Percentiles rank a stretch among this genome's conserved stretches.
These are phyloP conservation scores for Paramecium sonneborni DNA, from an alignment of 73 alveolate species.

Conservation along the genomic window DNA sequence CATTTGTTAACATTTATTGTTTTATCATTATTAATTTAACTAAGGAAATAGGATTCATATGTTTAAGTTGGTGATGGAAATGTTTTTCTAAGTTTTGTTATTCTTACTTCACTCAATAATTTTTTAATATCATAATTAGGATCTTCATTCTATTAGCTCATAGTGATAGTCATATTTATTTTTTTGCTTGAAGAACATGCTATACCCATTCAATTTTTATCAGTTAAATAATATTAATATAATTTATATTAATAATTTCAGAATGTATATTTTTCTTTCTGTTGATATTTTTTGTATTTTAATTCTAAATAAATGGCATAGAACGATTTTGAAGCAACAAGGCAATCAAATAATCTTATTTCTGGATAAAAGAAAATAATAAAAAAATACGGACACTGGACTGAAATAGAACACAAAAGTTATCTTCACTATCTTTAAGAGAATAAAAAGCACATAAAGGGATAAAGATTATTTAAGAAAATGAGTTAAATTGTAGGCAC, in stretches of 20 bases:
- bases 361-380: background rate
- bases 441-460: background rate
- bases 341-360: background rate
- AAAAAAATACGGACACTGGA: conserved; percentile 39
- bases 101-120: background rate
- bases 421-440: conserved; percentile 4
- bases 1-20: background rate
- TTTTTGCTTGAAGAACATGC: background rate
- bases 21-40: conserved; percentile 2
- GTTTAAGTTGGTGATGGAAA: conserved; percentile 25
- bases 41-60: conserved; percentile 14
- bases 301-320: background rate
- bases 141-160: background rate
- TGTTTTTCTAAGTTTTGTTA: conserved; percentile 23
- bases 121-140: conserved; percentile 28
- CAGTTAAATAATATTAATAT: background rate
- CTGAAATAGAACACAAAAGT: background rate
- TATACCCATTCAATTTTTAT: background rate
- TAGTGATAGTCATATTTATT: background rate
- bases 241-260: background rate
- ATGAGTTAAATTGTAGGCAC: conserved; percentile 40
- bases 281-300: background rate
- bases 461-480: conserved; percentile 48
- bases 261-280: background rate
- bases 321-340: conserved; percentile 12